These are phyloP conservation scores for Harringtonia lauricola DNA, from an alignment of 2,329 filamentous ascomycete genomes.

Conservation along the genomic window DNA sequence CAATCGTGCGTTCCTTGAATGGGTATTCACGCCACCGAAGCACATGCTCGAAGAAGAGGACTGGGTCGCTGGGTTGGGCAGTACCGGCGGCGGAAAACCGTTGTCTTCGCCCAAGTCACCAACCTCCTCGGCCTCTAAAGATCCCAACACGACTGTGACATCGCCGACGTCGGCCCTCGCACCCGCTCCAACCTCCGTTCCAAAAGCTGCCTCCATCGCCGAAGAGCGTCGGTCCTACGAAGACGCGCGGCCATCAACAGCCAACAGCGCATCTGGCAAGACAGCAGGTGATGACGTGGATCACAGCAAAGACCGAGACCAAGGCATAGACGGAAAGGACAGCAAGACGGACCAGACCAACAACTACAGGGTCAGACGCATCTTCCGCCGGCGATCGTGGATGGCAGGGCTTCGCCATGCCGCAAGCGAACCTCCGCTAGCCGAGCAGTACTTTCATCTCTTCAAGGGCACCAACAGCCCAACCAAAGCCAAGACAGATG, in stretches of 20 bases:
- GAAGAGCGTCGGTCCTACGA: slow-evolving; percentile 10
- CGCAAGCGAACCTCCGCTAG: slow-evolving; percentile 40
- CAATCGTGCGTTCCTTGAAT: slow-evolving; percentile 92
- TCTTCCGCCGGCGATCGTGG: slow-evolving; percentile 52
- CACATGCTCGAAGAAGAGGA: slow-evolving; percentile 63
- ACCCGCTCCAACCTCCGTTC: background rate
- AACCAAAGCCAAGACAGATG: slow-evolving; percentile 70
- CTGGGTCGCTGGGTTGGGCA: slow-evolving; percentile 13
- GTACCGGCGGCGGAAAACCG: slow-evolving; percentile 17
- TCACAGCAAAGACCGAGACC: background rate
- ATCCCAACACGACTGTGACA: too few relatives aligned
- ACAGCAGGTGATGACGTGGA: background rate
- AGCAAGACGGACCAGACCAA: slow-evolving; percentile 12
- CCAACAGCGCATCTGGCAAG: background rate
- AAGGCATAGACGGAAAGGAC: too few relatives aligned
- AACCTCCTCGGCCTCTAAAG: background rate
- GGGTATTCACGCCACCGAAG: slow-evolving; percentile 85
- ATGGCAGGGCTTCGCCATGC: slow-evolving; percentile 38
- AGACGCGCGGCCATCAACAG: slow-evolving; percentile 1
- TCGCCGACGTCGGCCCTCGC: background rate
- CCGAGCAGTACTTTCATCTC: slow-evolving; percentile 78
- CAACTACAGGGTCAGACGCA: slow-evolving; percentile 30
- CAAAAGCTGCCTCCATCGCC: background rate
- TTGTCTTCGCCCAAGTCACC: slow-evolving; percentile 26
- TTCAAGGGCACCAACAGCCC: slow-evolving; percentile 62